Base-by-base conservation (phyloP, 352 stramenopile genomes). In the Phytophthora fragariaefolia region DNA sequence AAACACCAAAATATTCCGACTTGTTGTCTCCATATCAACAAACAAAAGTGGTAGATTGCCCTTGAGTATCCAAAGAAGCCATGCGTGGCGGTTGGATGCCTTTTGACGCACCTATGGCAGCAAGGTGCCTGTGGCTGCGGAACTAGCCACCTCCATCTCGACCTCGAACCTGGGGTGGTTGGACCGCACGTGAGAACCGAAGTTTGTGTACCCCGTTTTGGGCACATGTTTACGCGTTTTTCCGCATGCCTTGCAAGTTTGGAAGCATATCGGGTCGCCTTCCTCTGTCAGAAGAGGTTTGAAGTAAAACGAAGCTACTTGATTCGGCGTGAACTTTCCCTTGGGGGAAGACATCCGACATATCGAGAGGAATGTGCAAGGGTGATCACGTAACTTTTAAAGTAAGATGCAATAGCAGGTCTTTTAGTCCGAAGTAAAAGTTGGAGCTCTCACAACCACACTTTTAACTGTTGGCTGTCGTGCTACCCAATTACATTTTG, bases 301-400 rank as follows among this genome's bases (percentile, higher is more conserved):
- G 27, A 53, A 30, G 42, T 47, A 62, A 20, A 62, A 62, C 2
- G 40, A 18, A 15, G 42, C 54, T 3, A 52, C 15, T 45, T 53
- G 54, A 26, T 53, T 60, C 24, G 38, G 38, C 3, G 53, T 32
- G 52, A 53, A 62, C 3, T 47, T 62, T n/a, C n/a, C 40, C 24
- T 53, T 13, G 36, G 7, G 12, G 30, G 30, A 12, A 36, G 30
- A 36, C 30, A 12, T 36, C 30, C 6, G 30, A 36, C 30, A 36
- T 36, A 12, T 6, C 30, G 6, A 36, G 30, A 12, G 6, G 12
- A n/a, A n/a, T n/a, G n/a, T n/a, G 30, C 30, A 36, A 36, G 30
- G 12, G 30, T 36, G 30, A 36, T 36, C 30, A 12, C 12, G 6
- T 36, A 12, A 36, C 6, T 6, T 36, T 6, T 36, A 36, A 12